Base-by-base conservation (phyloP, 371 early-diverging fungal genomes). In the Mortierella sp. region DNA sequence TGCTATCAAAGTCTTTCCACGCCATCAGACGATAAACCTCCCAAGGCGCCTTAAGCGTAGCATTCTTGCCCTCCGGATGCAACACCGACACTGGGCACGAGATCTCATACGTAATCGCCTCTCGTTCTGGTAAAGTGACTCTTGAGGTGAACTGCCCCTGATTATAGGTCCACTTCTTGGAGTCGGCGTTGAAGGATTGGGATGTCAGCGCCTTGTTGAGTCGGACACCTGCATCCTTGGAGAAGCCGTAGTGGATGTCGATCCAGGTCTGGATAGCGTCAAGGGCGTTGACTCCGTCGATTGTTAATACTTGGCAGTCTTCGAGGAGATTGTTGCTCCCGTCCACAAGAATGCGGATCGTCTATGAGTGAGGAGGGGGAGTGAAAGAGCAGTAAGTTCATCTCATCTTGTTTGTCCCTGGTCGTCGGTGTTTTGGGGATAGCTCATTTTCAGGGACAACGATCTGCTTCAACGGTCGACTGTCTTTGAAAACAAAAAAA, bases 191-290 rank as follows among this genome's bases (percentile, higher is more conserved):
- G 58, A 73, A 84, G 24, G 24, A 24, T 5, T 49, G n/a, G 0
- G 48, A 4, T 4, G 79, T 41, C 1, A 81, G 70, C 0, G 84
- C 84, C 74, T 78, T 84, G 76, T 84, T 84, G 21, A 84, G 79
- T 63, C 84, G 81, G 14, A 84, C 84, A 14, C 84, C 84, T 11
- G 77, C 77, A 29, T 84, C 84, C 58, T 84, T 84, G 38, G 84
- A 84, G 65, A 78, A 58, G 7, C 75, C 81, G 16, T 55, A 63
- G 56, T 81, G 48, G 27, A 32, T 43, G 51, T 84, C 84, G 21
- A 70, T 68, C 73, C 75, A 84, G n/a, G 46, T 12, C 29, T 84
- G 84, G 54, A 84, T 76, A 10, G 81, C 76, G 10, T 78, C 76
- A 11, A 84, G 68, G 1, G 81, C 84, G 7, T 75, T 49, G 3